Evolutionary conservation across 495 filamentous ascomycete species (phyloP), one percentile per base, ranked within the genome.

Genomic region (Echria macrotheca): DNA sequence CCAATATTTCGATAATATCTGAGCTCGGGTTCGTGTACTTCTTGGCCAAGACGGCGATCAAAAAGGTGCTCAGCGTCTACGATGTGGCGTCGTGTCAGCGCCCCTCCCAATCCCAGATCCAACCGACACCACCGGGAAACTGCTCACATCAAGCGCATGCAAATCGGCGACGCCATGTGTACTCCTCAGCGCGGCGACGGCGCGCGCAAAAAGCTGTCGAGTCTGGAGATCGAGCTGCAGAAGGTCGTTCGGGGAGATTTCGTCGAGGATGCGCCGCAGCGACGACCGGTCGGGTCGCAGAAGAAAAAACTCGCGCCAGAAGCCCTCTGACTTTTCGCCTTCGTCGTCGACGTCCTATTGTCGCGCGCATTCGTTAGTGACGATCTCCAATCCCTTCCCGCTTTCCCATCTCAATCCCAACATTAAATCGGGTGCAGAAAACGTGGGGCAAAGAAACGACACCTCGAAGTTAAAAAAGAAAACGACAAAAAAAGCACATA

Each of bases 261-360:
- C 65, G 21, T 82, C 78, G 36, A 98, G 74, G 29, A 91, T 75
- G 31, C 68, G 68, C 53, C 76, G 77, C 46, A 98, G 67, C 42
- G 79, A 75, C 1, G 71, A 63, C 31, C 77, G 74, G 62, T 95
- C 85, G 24, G 93, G 91, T 41, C 78, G 78, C 40, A 96, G 75
- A 32, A 97, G 74, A 68, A 97, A 98, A 69, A 97, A 88, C 69
- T 96, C 91, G 44, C 80, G 77, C 94, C 93, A 99, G 69, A 96
- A 99, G 7, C 90, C 93, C 51, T 96, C 89, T 0, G 85, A 78
- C 42, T 81, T 82, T 31, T 76, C 68, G 49, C 76, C 76, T 36
- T 89, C 84, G 33, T 83, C 77, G 56, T 76, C 66, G 25, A 81
- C 74, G 45, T 69, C 64, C 65, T 71, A 36, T 29, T 23, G 5